Evolutionary conservation across 2,329 filamentous ascomycete species (phyloP), one percentile per base, ranked within the genome.

Genomic region (Penicillium sp.): DNA sequence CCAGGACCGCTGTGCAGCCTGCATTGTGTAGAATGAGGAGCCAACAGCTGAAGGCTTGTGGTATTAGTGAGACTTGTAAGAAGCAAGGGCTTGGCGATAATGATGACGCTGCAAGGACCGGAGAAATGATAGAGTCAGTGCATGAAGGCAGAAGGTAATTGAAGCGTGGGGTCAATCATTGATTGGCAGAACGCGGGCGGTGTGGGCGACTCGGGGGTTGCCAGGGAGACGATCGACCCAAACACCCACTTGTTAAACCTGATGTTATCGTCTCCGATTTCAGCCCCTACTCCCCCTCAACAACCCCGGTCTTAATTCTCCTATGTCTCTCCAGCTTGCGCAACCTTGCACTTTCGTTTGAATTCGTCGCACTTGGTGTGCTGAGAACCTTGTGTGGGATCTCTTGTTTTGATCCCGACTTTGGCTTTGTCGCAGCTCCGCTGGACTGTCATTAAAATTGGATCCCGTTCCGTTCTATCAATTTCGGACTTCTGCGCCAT

Each of bases 1-100:
- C 84, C 84, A 87, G 51, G 82, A 80, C 71, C 81, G 82, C 72
- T 81, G 80, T 57, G 83, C 80, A 66, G 76, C 73, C 63, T 83
- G 79, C 82, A 84, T 84, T 56, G 56, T 72, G 45, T 38, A 11
- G 45, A 39, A 43, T 39, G 39, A 27, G 38, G n/a, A 36, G 42
- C n/a, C 8, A n/a, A 22, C 32, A 22, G 48, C 29, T 46, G 22
- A 22, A 21, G 8, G 29, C 21, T 27, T 27, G 16, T 42, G 38
- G 43, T 18, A 46, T 46, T 48, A n/a, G 27, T 45, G 39, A 27
- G 43, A 53, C 50, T 55, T 52, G 47, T 11, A 31, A 29, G 5
- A 51, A 29, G 38, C 21, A 41, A 50, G 41, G 42, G 40, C 27
- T 14, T 21, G 46, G 34, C 45, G 46, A 55, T 39, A 50, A 57